phyloP scores from a whole-genome alignment of 768 basidiomycete genomes.

The Serendipita sp. region DNA sequence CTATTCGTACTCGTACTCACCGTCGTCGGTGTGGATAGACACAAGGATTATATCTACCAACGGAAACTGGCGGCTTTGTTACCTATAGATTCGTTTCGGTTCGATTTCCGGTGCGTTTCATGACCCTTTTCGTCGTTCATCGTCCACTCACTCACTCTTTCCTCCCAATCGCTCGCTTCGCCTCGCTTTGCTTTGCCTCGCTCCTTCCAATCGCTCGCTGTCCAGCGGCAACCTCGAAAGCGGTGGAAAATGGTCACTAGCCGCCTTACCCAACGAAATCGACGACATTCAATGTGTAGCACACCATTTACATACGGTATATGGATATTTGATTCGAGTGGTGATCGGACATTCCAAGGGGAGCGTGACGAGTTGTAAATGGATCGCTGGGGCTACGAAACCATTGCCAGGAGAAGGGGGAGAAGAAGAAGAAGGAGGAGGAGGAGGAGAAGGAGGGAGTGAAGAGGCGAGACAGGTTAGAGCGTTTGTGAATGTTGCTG shows the following conservation, averaged over 20 bases:
- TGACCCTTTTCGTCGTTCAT: background rate
- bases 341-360: constrained; percentile 70
- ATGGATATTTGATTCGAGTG: constrained; percentile 52
- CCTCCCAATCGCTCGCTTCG: too few species aligned
- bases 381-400: constrained; percentile 34
- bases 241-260: constrained; percentile 45
- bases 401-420: too few species aligned
- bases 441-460: background rate
- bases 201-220: background rate
- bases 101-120: constrained; percentile 56
- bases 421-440: too few species aligned
- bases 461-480: constrained; percentile 32
- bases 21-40: constrained; percentile 27
- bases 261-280: constrained; percentile 41
- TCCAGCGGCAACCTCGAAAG: constrained; percentile 67
- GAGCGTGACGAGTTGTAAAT: constrained; percentile 45
- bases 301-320: constrained; percentile 35
- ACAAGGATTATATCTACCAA: constrained; percentile 75
- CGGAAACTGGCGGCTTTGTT: constrained; percentile 47
- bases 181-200: background rate
- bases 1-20: background rate
- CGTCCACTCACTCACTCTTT: background rate
- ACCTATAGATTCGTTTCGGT: constrained; percentile 67
- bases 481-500: constrained; percentile 57
- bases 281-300: constrained; percentile 52